Evolutionary conservation across 106 monocot genomes (phyloP), one percentile per base, ranked within the genome.

Genomic region (Vanilla planifolia): DNA sequence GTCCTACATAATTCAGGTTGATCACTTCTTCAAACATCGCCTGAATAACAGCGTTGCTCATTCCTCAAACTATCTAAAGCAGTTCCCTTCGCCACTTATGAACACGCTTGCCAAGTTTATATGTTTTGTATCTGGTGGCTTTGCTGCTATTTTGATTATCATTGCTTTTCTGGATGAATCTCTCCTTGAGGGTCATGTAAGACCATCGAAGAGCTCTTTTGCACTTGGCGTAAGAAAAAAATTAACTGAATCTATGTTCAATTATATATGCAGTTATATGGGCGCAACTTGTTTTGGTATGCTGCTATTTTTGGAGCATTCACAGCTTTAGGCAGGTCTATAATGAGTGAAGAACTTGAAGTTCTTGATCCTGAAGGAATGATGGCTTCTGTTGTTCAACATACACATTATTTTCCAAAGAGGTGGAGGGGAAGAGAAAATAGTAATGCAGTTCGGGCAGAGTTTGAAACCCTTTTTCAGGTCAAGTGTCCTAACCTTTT

Each of bases 381-480:
- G 67, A 92, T 98, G 87, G 72, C 88, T 47, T 79, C 85, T 48
- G 84, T 82, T 67, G 82, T 88, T 29, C 84, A 82, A 25, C 86
- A 98, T 21, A 98, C 88, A 34, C 98, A 98, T 75, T 85, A 85
- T 73, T 79, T 92, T 82, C 98, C 98, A 36, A 98, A 92, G 77
- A 76, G 71, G 62, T 98, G 98, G 98, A 84, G 98, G 45, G 77
- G 85, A 26, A 98, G 71, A 73, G 98, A 92, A 65, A 88, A 88
- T 56, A 77, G 45, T 44, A 84, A 92, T 56, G 53, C 77, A 14
- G 88, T 98, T 5, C 79, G 91, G 33, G 61, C 51, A 67, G 98
- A 98, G 52, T 92, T 98, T 70, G 98, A 98, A 73, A 85, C 81
- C 33, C 63, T 98, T 7, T 98, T 98, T 82, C 92, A 92, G 91